phyloP scores from a whole-genome alignment of 306 rosid genomes.

The Sesbania bispinosa region DNA sequence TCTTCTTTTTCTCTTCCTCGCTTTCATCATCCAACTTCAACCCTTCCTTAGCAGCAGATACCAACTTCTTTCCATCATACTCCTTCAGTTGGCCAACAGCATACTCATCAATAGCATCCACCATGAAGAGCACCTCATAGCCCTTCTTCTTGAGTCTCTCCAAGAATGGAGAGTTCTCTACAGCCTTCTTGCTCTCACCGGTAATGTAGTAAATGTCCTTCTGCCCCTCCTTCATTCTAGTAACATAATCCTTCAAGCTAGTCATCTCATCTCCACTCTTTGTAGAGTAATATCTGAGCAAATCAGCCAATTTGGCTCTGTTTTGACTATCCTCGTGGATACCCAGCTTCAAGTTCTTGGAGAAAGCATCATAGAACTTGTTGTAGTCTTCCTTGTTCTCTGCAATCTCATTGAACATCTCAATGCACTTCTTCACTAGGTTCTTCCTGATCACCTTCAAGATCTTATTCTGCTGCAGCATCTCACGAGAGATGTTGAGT shows the following conservation, averaged over 20 bases:
- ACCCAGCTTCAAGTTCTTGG: constrained; percentile 68
- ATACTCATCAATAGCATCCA: constrained; percentile 68
- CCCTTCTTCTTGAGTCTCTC: constrained; percentile 70
- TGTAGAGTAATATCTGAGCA: constrained; percentile 63
- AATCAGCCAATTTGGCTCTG: constrained; percentile 59
- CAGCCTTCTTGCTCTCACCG: constrained; percentile 71
- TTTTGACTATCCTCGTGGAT: constrained; percentile 75
- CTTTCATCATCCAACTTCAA: constrained; percentile 59
- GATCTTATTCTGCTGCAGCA: constrained; percentile 66
- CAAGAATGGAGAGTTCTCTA: constrained; percentile 69
- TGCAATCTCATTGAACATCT: constrained; percentile 71
- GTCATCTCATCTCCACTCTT: constrained; percentile 72
- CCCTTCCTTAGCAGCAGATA: constrained; percentile 72
- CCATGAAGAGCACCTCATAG: constrained; percentile 67
- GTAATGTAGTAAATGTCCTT: constrained; percentile 69
- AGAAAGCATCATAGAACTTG: constrained; percentile 65
- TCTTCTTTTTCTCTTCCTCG: constrained; percentile 58
- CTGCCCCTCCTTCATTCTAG: constrained; percentile 72
- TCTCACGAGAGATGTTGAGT: constrained; percentile 74
- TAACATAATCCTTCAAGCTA: constrained; percentile 67
- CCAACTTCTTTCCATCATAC: constrained; percentile 65
- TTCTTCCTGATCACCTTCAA: constrained; percentile 70
- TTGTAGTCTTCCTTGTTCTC: constrained; percentile 69
- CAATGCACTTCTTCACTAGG: constrained; percentile 69
- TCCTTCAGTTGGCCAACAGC: constrained; percentile 67